phyloP scores from a whole-genome alignment of 768 basidiomycete genomes.

The Podaxis mareebaensis region DNA sequence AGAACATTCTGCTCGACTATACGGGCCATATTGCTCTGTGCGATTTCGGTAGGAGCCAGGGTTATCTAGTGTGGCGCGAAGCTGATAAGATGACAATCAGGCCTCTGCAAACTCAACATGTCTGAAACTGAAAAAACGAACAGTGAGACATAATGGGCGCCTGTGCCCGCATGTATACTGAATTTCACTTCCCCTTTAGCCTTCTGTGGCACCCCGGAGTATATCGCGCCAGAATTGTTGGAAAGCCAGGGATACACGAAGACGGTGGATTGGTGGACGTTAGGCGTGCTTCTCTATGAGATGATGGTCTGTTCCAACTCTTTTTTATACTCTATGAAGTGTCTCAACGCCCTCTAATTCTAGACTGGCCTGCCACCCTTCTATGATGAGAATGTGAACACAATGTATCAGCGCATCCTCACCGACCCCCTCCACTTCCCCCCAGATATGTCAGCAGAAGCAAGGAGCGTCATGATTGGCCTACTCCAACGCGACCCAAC shows the following conservation, averaged over 20 bases:
- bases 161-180: neutral
- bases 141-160: constrained; percentile 50
- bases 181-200: constrained; percentile 41
- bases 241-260: constrained; percentile 97
- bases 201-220: constrained; percentile 98
- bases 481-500: constrained; percentile 88
- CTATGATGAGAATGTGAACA: constrained; percentile 98
- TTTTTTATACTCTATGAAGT: constrained; percentile 12
- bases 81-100: constrained; percentile 29
- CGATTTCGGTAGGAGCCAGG: constrained; percentile 71
- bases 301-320: constrained; percentile 69
- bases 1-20: constrained; percentile 97
- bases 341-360: constrained; percentile 6
- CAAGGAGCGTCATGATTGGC: constrained; percentile 84
- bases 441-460: constrained; percentile 84
- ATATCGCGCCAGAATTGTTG: constrained; percentile 95
- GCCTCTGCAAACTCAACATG: constrained; percentile 97
- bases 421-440: constrained; percentile 93
- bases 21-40: constrained; percentile 98
- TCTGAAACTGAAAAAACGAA: constrained; percentile 97
- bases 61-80: neutral
- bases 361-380: constrained; percentile 96
- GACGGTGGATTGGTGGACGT: constrained; percentile 99
- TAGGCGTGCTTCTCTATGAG: constrained; percentile 94
- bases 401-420: constrained; percentile 96